A percentile compares a stretch with the other conserved stretches of the same genome.
Conservation (phyloP, 2,329 filamentous ascomycete genomes). For the Cladosporium sp. region DNA sequence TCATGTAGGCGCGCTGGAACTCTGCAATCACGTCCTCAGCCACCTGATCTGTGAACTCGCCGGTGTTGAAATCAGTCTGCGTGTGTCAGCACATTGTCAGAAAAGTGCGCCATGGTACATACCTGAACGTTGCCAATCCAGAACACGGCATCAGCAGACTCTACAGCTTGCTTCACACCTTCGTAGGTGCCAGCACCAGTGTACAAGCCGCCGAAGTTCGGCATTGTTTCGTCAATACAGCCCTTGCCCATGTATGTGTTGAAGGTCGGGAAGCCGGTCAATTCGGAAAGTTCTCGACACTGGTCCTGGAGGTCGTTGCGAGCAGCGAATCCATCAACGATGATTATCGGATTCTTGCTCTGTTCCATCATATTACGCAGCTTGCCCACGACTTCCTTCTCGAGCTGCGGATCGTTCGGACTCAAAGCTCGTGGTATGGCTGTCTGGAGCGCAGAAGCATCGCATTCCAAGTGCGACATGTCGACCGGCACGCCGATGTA, state of each 20-base stretch:
- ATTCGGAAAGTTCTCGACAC: conserved; percentile 24
- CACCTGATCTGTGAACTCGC: conserved; percentile 36
- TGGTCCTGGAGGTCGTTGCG: conserved; percentile 25
- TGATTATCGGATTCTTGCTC: conserved; percentile 26
- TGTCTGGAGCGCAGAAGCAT: conserved; percentile 21
- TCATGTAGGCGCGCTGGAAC: conserved; percentile 63
- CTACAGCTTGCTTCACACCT: conserved; percentile 28
- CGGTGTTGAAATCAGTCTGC: conserved; percentile 34
- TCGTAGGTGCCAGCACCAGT: conserved; percentile 28
- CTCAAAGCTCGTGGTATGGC: conserved; percentile 18
- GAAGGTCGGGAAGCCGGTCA: conserved; percentile 26
- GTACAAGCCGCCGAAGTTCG: conserved; percentile 32
- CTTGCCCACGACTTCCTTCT: conserved; percentile 20
- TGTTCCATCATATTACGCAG: conserved; percentile 20
- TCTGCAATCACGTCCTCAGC: conserved; percentile 33
- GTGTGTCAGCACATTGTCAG: conserved; percentile 20
- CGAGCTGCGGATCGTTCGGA: not conserved
- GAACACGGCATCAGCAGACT: conserved; percentile 29
- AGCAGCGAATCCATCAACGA: conserved; percentile 30
- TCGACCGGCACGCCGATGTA: conserved; percentile 34
- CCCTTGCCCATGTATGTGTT: conserved; percentile 31
- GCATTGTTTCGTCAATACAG: conserved; percentile 23
- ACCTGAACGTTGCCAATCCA: conserved; percentile 24
- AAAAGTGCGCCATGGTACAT: not conserved
- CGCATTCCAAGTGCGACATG: conserved; percentile 25